These are phyloP conservation scores for Saccharomycopsis olivae DNA, from an alignment of 805 yeast species.

Conservation along the genomic window DNA sequence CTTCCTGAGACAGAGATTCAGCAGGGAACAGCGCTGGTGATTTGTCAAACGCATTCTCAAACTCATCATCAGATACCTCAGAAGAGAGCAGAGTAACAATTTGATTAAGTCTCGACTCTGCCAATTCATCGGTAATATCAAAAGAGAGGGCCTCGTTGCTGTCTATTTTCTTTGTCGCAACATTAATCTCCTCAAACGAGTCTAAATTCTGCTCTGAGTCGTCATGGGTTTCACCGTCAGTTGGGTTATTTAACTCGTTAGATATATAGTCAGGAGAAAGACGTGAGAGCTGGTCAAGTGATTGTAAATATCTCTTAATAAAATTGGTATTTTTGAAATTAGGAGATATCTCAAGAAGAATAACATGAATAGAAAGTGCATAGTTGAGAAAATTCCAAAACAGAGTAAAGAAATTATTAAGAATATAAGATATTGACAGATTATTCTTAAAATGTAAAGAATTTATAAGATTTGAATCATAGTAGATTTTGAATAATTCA, in stretches of 20 bases:
- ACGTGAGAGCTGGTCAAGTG: conserved; percentile 13
- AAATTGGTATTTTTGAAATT: conserved; percentile 5
- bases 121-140: conserved; percentile 2
- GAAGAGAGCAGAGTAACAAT: background rate
- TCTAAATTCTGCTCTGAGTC: background rate
- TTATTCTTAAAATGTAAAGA: background rate
- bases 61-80: background rate
- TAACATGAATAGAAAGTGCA: conserved; percentile 13
- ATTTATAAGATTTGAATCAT: conserved; percentile 6
- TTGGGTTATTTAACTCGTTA: background rate
- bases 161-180: background rate
- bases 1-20: conserved; percentile 3
- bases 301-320: conserved; percentile 7
- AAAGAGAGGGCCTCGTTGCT: conserved; percentile 3
- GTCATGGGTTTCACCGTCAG: background rate
- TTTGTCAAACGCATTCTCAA: background rate
- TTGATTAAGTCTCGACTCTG: conserved; percentile 9
- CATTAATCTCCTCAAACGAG: background rate
- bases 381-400: conserved; percentile 8
- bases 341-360: conserved; percentile 10
- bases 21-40: conserved; percentile 12
- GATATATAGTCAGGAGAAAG: conserved; percentile 10
- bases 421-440: background rate
- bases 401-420: conserved; percentile 5
- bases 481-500: background rate